Evolutionary conservation across 1,284 basidiomycete species (phyloP).

Genomic region (Laetiporus sulphureus): DNA sequence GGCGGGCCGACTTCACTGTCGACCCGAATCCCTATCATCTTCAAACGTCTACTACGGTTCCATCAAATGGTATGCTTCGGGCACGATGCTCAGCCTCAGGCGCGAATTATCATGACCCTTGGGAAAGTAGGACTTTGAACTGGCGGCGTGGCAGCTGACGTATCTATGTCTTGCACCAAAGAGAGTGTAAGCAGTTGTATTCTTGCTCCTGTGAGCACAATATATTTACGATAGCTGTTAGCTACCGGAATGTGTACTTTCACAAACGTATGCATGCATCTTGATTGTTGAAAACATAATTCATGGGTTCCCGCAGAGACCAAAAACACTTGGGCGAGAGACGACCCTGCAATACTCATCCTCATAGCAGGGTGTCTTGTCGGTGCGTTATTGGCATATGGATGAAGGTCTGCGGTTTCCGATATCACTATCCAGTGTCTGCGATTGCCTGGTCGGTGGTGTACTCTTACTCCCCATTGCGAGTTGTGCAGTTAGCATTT

Average conservation of each 20-base stretch:
- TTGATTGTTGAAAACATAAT: neutral
- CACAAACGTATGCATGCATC: slow-evolving; percentile 67
- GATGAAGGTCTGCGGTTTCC: neutral
- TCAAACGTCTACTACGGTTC: slow-evolving; percentile 71
- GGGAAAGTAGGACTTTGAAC: slow-evolving; percentile 80
- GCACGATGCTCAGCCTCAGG: neutral
- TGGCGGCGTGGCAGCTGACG: slow-evolving; percentile 90
- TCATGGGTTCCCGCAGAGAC: slow-evolving; percentile 54
- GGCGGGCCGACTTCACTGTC: slow-evolving; percentile 29
- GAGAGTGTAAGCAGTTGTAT: slow-evolving; percentile 66
- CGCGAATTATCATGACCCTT: neutral
- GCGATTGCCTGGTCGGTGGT: slow-evolving; percentile 83
- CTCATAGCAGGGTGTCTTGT: slow-evolving; percentile 73
- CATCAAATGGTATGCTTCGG: slow-evolving; percentile 70
- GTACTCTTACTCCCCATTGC: slow-evolving; percentile 57
- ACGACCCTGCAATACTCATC: slow-evolving; percentile 90
- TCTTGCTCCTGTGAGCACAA: neutral
- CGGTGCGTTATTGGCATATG: slow-evolving; percentile 40
- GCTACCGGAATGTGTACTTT: slow-evolving; percentile 88
- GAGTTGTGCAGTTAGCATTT: slow-evolving; percentile 58
- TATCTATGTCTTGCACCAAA: slow-evolving; percentile 87
- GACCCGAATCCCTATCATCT: slow-evolving; percentile 70
- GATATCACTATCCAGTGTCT: slow-evolving; percentile 42
- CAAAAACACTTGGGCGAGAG: slow-evolving; percentile 96
- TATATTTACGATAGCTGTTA: slow-evolving; percentile 21